These are phyloP conservation scores for Zymoseptoria tritici DNA, from an alignment of 2,329 filamentous ascomycete genomes.

Conservation along the genomic window DNA sequence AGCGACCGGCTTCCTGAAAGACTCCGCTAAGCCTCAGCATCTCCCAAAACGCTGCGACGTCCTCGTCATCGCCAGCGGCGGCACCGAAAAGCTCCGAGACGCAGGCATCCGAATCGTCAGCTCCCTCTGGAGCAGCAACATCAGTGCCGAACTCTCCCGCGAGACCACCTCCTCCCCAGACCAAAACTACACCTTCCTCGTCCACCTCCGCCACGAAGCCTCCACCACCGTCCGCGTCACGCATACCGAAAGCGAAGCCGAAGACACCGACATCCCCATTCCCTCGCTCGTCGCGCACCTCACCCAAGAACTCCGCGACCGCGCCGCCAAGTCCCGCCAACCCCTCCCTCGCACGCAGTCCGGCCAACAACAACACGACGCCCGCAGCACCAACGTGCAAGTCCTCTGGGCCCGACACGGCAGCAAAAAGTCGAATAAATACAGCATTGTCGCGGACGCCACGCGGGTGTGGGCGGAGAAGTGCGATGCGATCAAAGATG, in stretches of 20 bases:
- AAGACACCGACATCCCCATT: slow-evolving; percentile 67
- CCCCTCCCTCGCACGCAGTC: slow-evolving; percentile 30
- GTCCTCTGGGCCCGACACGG: slow-evolving; percentile 76
- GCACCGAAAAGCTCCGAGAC: slow-evolving; percentile 65
- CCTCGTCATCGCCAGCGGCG: slow-evolving; percentile 73
- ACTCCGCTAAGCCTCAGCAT: slow-evolving; percentile 4
- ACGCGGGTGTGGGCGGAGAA: slow-evolving; percentile 51
- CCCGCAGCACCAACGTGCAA: slow-evolving; percentile 62
- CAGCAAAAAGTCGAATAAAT: slow-evolving; percentile 86
- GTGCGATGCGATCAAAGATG: slow-evolving; percentile 63
- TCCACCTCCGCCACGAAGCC: slow-evolving; percentile 75
- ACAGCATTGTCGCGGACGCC: slow-evolving; percentile 75
- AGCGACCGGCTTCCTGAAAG: slow-evolving; percentile 12
- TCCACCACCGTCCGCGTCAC: slow-evolving; percentile 48
- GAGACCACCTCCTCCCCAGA: slow-evolving; percentile 38
- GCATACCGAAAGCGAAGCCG: slow-evolving; percentile 39
- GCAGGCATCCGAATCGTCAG: slow-evolving; percentile 70
- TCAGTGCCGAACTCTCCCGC: slow-evolving; percentile 79
- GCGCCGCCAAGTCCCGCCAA: slow-evolving; percentile 46
- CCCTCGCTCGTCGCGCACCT: slow-evolving; percentile 73
- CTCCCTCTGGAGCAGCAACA: slow-evolving; percentile 71
- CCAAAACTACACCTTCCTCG: slow-evolving; percentile 63
- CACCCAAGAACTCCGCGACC: slow-evolving; percentile 71
- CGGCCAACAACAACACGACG: slow-evolving; percentile 39
- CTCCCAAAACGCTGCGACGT: slow-evolving; percentile 59